Evolutionary conservation across 139 green algal genomes (phyloP).

Genomic region (Coccomyxa sp.): DNA sequence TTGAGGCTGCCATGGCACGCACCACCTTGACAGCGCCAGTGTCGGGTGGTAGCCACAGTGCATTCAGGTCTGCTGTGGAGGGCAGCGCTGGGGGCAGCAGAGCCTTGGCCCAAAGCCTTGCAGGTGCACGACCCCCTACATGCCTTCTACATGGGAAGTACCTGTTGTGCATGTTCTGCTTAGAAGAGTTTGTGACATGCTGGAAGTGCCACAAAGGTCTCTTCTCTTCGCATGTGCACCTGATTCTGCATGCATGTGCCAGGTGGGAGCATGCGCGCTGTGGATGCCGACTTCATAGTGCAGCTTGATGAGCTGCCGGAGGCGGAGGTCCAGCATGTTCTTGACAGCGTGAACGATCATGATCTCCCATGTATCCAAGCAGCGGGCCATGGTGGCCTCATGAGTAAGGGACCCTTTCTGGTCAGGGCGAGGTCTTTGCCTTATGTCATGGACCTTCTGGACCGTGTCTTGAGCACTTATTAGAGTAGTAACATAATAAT

Average conservation of each 20-base stretch:
- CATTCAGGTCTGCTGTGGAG: background rate
- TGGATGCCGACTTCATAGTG: background rate
- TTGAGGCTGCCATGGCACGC: background rate
- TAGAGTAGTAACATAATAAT: background rate
- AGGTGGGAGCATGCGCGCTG: too few relatives aligned
- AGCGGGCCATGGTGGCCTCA: background rate
- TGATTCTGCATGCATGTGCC: background rate
- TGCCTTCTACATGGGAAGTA: background rate
- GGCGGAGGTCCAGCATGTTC: background rate
- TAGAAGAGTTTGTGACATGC: background rate
- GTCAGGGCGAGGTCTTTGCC: background rate
- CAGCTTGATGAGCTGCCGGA: background rate
- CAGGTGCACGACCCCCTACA: background rate
- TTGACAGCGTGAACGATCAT: background rate
- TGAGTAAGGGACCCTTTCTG: too few relatives aligned
- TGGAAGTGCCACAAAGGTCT: background rate
- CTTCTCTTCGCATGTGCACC: background rate
- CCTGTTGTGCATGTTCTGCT: background rate
- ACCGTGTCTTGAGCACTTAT: background rate
- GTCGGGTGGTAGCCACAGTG: too few relatives aligned
- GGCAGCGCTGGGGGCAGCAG: background rate
- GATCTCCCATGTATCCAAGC: background rate
- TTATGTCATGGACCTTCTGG: background rate
- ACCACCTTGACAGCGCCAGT: background rate
- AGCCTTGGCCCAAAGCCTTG: background rate